A percentile compares a stretch with the other conserved stretches of the same genome.
Evolutionary conservation across 2,329 filamentous ascomycete species (phyloP).

Genomic region (Colletotrichum aenigma): DNA sequence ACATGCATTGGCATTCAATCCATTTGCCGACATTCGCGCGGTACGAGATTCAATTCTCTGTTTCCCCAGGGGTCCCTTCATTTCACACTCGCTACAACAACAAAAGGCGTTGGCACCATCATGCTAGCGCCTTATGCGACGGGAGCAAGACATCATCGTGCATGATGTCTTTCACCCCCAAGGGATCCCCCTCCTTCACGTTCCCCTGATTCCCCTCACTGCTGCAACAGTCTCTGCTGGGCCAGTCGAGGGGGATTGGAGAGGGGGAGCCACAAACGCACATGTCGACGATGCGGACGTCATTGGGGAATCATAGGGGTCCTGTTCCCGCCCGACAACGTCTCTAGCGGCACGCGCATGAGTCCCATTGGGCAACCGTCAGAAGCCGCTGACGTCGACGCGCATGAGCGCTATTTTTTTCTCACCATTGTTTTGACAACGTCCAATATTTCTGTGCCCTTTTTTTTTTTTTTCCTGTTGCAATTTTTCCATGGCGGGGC

Average conservation of each 20-base stretch:
- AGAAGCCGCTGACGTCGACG: conserved; percentile 10
- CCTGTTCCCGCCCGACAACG: not conserved
- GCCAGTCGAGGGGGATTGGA: not conserved
- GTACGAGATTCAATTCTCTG: not conserved
- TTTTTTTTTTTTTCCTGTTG: not conserved
- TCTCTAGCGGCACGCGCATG: not conserved
- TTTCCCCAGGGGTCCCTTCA: not conserved
- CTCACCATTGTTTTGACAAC: not conserved
- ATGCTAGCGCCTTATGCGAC: not conserved
- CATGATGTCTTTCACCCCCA: not conserved
- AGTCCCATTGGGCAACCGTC: not conserved
- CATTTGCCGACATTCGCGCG: not conserved
- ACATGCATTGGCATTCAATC: not conserved
- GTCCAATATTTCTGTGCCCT: not conserved
- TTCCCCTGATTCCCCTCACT: not conserved
- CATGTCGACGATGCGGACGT: conserved; percentile 4
- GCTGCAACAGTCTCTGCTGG: not conserved
- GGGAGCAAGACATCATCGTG: conserved; percentile 4
- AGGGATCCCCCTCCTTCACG: not conserved
- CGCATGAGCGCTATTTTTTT: conserved; percentile 1
- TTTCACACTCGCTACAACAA: not conserved
- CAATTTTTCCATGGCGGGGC: not conserved
- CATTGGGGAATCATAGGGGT: conserved; percentile 15
- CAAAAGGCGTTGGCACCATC: not conserved
- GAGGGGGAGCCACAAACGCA: not conserved